Conservation (phyloP, 148 eudicot species). For the Oxyria digyna region DNA sequence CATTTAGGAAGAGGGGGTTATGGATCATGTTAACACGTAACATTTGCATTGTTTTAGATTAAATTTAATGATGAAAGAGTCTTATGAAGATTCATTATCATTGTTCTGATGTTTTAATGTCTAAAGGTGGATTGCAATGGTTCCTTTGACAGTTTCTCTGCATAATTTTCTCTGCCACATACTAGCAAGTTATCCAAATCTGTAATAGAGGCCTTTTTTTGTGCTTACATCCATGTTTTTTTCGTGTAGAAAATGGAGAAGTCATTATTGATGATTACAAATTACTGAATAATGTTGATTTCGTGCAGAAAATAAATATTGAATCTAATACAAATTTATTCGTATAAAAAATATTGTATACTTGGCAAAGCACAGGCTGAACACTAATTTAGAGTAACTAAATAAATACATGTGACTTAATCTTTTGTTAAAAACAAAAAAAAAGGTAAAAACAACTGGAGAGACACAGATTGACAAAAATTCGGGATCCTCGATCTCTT, state of each 20-base stretch:
- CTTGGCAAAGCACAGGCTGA: too few relatives aligned
- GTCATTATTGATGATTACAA: slow-evolving; percentile 76
- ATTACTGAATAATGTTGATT: slow-evolving; percentile 81
- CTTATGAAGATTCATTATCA: background rate
- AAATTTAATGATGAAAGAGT: background rate
- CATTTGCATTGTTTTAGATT: background rate
- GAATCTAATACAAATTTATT: too few relatives aligned
- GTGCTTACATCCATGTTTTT: background rate
- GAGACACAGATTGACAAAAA: slow-evolving; percentile 8
- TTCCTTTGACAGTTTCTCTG: too few relatives aligned
- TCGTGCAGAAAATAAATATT: too few relatives aligned
- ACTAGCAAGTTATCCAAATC: background rate
- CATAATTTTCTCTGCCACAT: background rate
- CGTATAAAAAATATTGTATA: too few relatives aligned
- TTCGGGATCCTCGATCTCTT: slow-evolving; percentile 7
- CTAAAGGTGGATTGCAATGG: too few relatives aligned
- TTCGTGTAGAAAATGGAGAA: slow-evolving; percentile 75
- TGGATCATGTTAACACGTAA: background rate
- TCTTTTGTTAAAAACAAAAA: background rate
- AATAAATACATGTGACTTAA: too few relatives aligned
- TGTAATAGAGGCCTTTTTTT: background rate
- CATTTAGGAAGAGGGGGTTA: background rate
- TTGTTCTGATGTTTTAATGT: background rate
- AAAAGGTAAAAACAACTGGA: background rate
- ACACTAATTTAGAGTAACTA: too few relatives aligned